These are phyloP conservation scores for Aspergillus tanneri DNA, from an alignment of 2,329 filamentous ascomycete species.

Conservation along the genomic window DNA sequence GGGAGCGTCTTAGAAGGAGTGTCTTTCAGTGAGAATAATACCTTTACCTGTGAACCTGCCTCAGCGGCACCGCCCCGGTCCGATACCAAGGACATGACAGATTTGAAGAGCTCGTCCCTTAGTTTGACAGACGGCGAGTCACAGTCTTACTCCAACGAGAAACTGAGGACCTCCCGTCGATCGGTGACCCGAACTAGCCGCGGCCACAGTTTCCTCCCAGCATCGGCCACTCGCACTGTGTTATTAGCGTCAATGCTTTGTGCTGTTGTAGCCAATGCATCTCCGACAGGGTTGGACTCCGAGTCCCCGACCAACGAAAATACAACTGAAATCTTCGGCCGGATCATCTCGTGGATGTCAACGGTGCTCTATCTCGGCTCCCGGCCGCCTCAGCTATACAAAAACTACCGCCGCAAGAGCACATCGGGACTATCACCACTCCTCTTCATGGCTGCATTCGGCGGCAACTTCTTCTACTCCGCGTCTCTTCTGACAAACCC, in stretches of 20 bases:
- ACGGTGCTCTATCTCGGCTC: conserved; percentile 59
- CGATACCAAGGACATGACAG: conserved; percentile 30
- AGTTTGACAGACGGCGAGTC: conserved; percentile 24
- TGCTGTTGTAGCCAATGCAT: conserved; percentile 44
- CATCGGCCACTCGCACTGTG: conserved; percentile 45
- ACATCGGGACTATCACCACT: conserved; percentile 63
- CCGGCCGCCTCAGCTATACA: conserved; percentile 64
- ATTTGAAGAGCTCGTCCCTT: conserved; percentile 24
- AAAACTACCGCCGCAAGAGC: conserved; percentile 62
- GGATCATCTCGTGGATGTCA: conserved; percentile 57
- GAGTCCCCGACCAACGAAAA: conserved; percentile 22
- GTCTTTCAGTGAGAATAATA: conserved; percentile 35
- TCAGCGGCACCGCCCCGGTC: conserved; percentile 22
- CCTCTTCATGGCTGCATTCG: conserved; percentile 66
- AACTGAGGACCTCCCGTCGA: conserved; percentile 29
- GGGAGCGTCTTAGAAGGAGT: conserved; percentile 39
- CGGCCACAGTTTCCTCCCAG: conserved; percentile 28
- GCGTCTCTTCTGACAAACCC: conserved; percentile 62
- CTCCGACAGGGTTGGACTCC: conserved; percentile 30
- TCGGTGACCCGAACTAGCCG: conserved; percentile 28
- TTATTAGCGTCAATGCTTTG: conserved; percentile 47
- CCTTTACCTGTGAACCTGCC: conserved; percentile 17
- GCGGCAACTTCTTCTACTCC: conserved; percentile 67
- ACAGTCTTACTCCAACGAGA: conserved; percentile 38
- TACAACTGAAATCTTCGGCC: conserved; percentile 48